A percentile compares a stretch with the other conserved stretches of the same genome.
These are phyloP conservation scores for Phaseolus coccineus DNA, from an alignment of 331 rosid genomes.

Conservation along the genomic window DNA sequence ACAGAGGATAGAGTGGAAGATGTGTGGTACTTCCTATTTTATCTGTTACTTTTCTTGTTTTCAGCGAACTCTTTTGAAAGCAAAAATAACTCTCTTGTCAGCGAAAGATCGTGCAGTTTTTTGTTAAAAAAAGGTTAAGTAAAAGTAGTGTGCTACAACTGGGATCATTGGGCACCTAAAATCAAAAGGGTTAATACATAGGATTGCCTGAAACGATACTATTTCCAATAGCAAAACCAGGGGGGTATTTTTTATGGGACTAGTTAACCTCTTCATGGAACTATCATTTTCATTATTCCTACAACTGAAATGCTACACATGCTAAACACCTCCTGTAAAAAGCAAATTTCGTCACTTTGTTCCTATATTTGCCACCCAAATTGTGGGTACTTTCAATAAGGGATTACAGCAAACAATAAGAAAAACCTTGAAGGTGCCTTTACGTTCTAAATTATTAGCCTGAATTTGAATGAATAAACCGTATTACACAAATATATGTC, in stretches of 20 bases:
- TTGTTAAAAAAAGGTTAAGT: background rate
- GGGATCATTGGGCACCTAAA: background rate
- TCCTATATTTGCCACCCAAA: background rate
- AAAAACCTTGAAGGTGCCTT: background rate
- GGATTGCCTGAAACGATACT: background rate
- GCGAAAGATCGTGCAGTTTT: background rate
- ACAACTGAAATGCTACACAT: background rate
- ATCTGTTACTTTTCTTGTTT: background rate
- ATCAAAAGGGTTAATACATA: background rate
- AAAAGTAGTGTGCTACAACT: slow-evolving; percentile 16
- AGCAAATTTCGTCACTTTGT: too few species aligned
- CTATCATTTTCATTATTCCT: background rate
- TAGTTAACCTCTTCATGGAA: background rate
- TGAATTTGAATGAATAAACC: background rate
- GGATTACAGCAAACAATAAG: background rate
- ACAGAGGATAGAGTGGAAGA: background rate
- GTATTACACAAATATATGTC: background rate
- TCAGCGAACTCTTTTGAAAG: background rate
- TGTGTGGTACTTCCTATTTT: background rate
- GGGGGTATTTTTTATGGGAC: background rate
- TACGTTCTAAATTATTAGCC: background rate
- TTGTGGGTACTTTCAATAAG: background rate
- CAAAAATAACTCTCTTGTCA: slow-evolving; percentile 3
- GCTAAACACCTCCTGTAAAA: background rate
- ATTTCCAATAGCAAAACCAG: background rate